Base-by-base conservation (phyloP, 495 filamentous ascomycete species). In the Penicillium macrosclerotiorum region DNA sequence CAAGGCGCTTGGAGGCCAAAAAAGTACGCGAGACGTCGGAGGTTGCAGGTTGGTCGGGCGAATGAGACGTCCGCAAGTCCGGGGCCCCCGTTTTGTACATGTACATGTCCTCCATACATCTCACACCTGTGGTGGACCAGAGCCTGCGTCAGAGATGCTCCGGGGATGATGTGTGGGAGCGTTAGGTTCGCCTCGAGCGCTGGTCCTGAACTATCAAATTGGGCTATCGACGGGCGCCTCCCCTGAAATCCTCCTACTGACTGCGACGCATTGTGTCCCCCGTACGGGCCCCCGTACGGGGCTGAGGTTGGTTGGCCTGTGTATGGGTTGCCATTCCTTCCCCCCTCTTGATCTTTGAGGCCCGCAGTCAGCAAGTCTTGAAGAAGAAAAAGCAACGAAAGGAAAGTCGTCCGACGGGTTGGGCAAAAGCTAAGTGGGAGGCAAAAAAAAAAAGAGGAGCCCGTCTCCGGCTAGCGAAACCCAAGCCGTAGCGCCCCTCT, bases 141-240 rank as follows among this genome's bases (percentile, higher is more conserved):
- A 25, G 20, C 5, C n/a, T n/a, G n/a, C n/a, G n/a, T n/a, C n/a
- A n/a, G n/a, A n/a, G n/a, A n/a, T n/a, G n/a, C n/a, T n/a, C n/a
- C n/a, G n/a, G n/a, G n/a, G n/a, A n/a, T n/a, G n/a, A n/a, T n/a
- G n/a, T n/a, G n/a, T n/a, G n/a, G n/a, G n/a, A n/a, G n/a, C n/a
- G n/a, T n/a, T n/a, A n/a, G n/a, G n/a, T n/a, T n/a, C n/a, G 37
- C 29, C 36, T 31, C 23, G 27, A 33, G 46, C 45, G 36, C 54
- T 48, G 35, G 38, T 31, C 52, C 49, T 45, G 39, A 49, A 55
- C 50, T 58, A 58, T 58, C 54, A 58, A 58, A 43, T 52, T 42
- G 36, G 55, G 47, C 45, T 32, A 46, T 37, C 39, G 37, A 35
- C 25, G n/a, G n/a, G n/a, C n/a, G 35, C 33, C 35, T 33, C 43